Base-by-base conservation (phyloP, 106 monocot species). In the Dactylorhiza incarnata region DNA sequence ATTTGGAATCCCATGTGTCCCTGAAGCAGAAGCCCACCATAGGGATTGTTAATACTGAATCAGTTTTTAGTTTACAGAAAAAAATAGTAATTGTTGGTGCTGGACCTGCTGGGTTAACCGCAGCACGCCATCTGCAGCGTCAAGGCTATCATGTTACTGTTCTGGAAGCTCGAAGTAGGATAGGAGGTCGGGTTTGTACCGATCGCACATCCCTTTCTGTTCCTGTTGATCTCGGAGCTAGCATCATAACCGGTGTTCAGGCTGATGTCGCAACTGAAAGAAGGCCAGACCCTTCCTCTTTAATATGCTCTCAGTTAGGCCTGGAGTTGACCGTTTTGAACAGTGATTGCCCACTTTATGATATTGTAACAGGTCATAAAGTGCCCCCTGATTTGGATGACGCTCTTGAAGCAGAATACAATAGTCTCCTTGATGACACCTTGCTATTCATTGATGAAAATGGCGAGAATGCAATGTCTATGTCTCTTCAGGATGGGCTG, bases 331-430 rank as follows among this genome's bases (percentile, higher is more conserved):
- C 91, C 37, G 80, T 99, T 69, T 84, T 99, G 62, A 99, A 91
- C 77, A 94, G 97, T 88, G 94, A 94, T 78, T 99, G 97, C 77
- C 97, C 97, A 75, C 94, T 99, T 45, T 99, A 94, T 87, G 97
- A 99, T 82, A 74, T 89, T 70, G 86, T 87, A 7, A 91, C 94
- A 48, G 84, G 94, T 73, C 74, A 82, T 17, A 91, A 94, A 81
- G 97, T 99, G 67, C 94, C 97, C 59, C 51, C 86, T 73, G 89
- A 91, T 78, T 82, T 99, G 75, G 97, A 99, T 94, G 91, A 86
- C 77, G 83, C 81, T 75, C 74, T 99, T 76, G 97, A 99, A 82
- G 85, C 87, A 84, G 94, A 99, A 76, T 99, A 89, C 83, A 99
- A 99, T 63, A 91, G 91, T 70, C 91, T 99, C 74, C 88, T 99